These are phyloP conservation scores for Aspergillus awamori DNA, from an alignment of 2,329 filamentous ascomycete genomes.

Conservation along the genomic window DNA sequence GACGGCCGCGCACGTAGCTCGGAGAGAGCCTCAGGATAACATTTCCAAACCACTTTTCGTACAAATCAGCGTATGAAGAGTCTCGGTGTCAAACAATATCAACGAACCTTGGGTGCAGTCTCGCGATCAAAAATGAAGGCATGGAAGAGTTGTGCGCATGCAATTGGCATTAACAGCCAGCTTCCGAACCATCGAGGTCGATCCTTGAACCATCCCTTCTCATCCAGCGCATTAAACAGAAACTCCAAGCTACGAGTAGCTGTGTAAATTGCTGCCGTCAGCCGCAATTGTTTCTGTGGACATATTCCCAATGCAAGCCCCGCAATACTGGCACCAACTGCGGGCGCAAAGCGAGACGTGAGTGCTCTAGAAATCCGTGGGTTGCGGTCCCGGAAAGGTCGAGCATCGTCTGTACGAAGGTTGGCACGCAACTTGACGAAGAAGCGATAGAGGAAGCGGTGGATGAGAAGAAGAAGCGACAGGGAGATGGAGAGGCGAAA, in stretches of 20 bases:
- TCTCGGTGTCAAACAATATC: conserved; percentile 23
- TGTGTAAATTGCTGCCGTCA: conserved; percentile 80
- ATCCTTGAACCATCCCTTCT: conserved; percentile 67
- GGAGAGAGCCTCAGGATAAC: conserved; percentile 73
- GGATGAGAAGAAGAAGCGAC: conserved; percentile 82
- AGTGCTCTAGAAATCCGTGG: conserved; percentile 73
- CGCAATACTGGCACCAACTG: conserved; percentile 85
- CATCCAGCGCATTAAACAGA: conserved; percentile 79
- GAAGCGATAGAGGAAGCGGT: conserved; percentile 88
- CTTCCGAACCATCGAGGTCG: conserved; percentile 84
- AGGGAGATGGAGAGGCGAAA: conserved; percentile 80
- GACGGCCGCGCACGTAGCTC: conserved; percentile 75
- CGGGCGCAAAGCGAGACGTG: conserved; percentile 81
- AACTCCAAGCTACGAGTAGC: conserved; percentile 84
- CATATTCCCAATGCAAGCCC: conserved; percentile 80
- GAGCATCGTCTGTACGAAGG: conserved; percentile 76
- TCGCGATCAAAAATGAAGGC: conserved; percentile 77
- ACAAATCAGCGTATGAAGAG: conserved; percentile 5
- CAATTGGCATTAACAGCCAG: conserved; percentile 77
- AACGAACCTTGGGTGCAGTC: conserved; percentile 64
- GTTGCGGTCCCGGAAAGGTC: conserved; percentile 80
- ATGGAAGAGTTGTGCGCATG: conserved; percentile 75
- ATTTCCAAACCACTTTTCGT: conserved; percentile 56
- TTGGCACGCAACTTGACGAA: conserved; percentile 77
- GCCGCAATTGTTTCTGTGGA: conserved; percentile 69